Evolutionary conservation across 2,329 filamentous ascomycete species (phyloP).

Genomic region (Raffaelea arxii): DNA sequence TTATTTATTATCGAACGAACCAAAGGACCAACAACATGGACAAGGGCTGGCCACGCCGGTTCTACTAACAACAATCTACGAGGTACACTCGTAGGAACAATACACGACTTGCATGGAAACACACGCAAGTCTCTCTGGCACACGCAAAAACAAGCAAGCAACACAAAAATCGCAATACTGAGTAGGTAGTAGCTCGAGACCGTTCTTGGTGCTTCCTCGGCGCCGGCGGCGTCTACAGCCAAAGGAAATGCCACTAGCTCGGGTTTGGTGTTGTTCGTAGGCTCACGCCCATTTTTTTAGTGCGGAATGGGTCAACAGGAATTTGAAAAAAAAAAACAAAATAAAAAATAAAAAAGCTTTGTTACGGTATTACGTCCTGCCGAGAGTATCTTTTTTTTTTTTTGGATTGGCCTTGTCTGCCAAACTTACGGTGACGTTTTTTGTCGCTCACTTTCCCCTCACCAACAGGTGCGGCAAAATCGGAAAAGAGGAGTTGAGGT

Average conservation of each 20-base stretch:
- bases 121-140: neutral
- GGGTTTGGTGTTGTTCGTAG: slow-evolving; percentile 2
- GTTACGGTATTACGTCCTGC: too few species aligned
- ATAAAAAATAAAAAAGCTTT: neutral
- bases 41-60: too few species aligned
- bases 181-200: neutral
- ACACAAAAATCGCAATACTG: slow-evolving; percentile 2
- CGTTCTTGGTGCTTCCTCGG: neutral
- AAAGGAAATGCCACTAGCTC: slow-evolving; percentile 1
- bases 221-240: slow-evolving; percentile 2
- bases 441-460: too few species aligned
- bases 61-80: too few species aligned
- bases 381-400: neutral
- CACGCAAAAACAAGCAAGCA: neutral
- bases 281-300: neutral
- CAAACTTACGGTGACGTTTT: slow-evolving; percentile 1
- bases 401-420: neutral
- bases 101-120: neutral
- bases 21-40: neutral
- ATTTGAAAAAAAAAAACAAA: neutral
- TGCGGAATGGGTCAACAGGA: neutral
- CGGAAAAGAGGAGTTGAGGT: too few species aligned
- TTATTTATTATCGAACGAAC: slow-evolving; percentile 9
- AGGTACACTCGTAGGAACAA: too few species aligned
- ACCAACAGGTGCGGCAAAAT: too few species aligned